Conservation (phyloP, 2,329 filamentous ascomycete species). For the Epichloe festucae region DNA sequence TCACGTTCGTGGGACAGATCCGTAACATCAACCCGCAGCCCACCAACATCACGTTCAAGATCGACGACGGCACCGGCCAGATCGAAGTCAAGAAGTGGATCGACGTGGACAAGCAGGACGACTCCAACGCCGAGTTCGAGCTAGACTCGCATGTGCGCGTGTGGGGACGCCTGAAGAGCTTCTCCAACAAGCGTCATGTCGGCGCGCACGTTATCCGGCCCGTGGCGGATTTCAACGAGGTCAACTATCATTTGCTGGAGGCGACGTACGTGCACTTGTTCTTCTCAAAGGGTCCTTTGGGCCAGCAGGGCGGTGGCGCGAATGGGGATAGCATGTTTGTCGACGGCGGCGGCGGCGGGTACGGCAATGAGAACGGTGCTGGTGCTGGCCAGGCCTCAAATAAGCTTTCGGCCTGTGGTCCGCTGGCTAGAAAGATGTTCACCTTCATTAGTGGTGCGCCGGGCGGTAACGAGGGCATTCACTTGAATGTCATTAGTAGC, state of each 20-base stretch:
- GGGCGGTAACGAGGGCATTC: conserved; percentile 69
- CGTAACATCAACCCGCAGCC: conserved; percentile 74
- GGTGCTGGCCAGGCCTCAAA: conserved; percentile 24
- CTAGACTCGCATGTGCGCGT: conserved; percentile 74
- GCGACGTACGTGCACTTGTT: conserved; percentile 78
- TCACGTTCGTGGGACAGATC: conserved; percentile 80
- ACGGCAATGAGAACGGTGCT: conserved; percentile 26
- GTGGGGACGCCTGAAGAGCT: conserved; percentile 71
- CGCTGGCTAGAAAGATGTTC: conserved; percentile 56
- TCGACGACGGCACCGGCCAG: conserved; percentile 88
- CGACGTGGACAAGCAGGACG: conserved; percentile 46
- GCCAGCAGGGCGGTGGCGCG: conserved; percentile 22
- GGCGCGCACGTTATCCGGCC: conserved; percentile 70
- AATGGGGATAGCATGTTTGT: conserved; percentile 40
- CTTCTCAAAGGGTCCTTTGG: conserved; percentile 57
- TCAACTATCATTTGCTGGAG: conserved; percentile 85
- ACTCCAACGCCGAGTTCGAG: conserved; percentile 40
- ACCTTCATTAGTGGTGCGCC: conserved; percentile 51
- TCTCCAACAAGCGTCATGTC: conserved; percentile 73
- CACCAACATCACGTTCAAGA: conserved; percentile 81
- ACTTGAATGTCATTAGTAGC: conserved; percentile 63
- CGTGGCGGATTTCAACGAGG: conserved; percentile 77
- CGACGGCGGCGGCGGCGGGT: conserved; percentile 32
- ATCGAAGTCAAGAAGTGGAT: conserved; percentile 88
- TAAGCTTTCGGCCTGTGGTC: conserved; percentile 36